Conservation (phyloP, 139 green algal species). For the Eudorina sp. region DNA sequence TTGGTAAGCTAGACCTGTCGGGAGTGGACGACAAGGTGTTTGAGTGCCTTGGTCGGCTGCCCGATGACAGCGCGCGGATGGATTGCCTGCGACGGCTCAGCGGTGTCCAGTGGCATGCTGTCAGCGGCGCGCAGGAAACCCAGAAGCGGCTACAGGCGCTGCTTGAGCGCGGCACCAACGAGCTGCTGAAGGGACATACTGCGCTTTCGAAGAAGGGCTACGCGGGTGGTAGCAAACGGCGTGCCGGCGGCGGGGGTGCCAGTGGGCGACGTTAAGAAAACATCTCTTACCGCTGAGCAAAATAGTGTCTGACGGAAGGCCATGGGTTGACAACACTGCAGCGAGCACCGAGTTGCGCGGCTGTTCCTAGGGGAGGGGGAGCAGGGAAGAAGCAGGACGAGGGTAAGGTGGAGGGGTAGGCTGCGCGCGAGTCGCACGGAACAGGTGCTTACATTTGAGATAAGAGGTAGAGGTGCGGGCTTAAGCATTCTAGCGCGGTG, state of each 20-base stretch:
- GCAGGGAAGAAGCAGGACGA: no score
- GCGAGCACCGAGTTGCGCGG: no score
- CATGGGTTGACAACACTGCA: no score
- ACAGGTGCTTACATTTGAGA: no score
- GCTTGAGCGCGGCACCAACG: conserved; percentile 23
- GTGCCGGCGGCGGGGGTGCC: not conserved
- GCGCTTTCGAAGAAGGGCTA: not conserved
- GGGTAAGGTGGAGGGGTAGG: no score
- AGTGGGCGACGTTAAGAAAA: no score
- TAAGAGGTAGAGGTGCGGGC: no score
- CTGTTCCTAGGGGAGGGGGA: no score
- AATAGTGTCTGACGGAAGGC: no score
- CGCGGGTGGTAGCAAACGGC: not conserved
- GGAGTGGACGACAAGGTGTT: conserved; percentile 35
- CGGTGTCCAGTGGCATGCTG: conserved; percentile 23
- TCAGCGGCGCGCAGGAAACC: conserved; percentile 21
- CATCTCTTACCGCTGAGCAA: no score
- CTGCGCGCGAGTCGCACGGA: no score
- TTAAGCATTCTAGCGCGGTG: no score
- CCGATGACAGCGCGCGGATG: conserved; percentile 29
- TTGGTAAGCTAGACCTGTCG: conserved; percentile 8
- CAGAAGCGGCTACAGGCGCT: conserved; percentile 35
- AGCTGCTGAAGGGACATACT: not conserved
- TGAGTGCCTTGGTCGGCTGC: conserved; percentile 25
- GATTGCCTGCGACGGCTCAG: conserved; percentile 44